These are phyloP conservation scores for Galium porrigens DNA, from an alignment of 305 asterid species.

Conservation along the genomic window DNA sequence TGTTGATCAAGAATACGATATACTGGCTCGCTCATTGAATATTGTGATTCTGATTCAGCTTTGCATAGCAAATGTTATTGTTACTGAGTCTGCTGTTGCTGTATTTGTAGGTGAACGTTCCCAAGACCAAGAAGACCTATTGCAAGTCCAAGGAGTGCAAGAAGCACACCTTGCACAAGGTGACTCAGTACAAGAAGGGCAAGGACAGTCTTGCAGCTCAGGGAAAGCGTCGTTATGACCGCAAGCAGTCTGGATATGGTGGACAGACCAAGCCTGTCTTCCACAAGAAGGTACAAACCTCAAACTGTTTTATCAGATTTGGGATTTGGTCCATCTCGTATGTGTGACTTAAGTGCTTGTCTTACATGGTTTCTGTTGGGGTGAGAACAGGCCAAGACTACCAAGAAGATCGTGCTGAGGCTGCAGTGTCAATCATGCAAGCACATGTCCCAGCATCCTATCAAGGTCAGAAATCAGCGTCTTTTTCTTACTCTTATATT, in stretches of 20 bases:
- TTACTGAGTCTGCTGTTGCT: not conserved
- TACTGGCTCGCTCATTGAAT: no score
- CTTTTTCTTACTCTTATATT: not conserved
- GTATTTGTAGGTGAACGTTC: constrained; percentile 22
- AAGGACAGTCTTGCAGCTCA: constrained; percentile 25
- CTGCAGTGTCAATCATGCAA: constrained; percentile 21
- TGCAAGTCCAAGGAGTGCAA: constrained; percentile 24
- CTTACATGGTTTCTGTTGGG: not conserved
- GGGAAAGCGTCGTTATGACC: constrained; percentile 23
- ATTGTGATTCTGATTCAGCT: no score
- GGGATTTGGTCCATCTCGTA: not conserved
- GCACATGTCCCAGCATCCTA: constrained; percentile 21
- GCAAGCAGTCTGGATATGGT: constrained; percentile 25
- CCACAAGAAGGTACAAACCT: constrained; percentile 21
- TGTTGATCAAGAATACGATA: no score
- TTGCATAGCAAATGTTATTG: not conserved
- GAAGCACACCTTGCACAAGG: constrained; percentile 24
- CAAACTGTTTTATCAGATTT: not conserved
- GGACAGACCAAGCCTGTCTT: constrained; percentile 26
- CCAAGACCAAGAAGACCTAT: constrained; percentile 20
- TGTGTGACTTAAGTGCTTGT: not conserved
- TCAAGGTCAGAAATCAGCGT: constrained; percentile 5
- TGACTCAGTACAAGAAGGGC: constrained; percentile 23
- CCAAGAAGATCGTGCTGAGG: constrained; percentile 24
- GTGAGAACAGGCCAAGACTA: constrained; percentile 21